Evolutionary conservation across 2,329 filamentous ascomycete species (phyloP), one percentile per base, ranked within the genome.

Genomic region (Elsinoe arachidis): DNA sequence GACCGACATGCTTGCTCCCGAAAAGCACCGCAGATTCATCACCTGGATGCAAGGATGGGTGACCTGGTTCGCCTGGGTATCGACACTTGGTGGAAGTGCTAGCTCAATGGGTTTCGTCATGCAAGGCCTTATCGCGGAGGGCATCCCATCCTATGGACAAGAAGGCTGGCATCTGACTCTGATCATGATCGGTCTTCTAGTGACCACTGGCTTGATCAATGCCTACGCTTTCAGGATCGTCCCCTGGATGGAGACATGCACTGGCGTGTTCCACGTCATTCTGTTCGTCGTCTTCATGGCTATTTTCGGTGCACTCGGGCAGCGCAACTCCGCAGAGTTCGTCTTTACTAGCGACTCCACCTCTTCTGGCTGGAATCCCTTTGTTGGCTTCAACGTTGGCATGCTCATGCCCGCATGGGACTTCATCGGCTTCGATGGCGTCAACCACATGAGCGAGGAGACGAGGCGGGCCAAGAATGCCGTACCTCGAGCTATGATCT

Each of bases 41-140:
- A 64, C 61, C 12, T 63, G 66, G 72, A 59, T 65, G 30, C 64
- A 65, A 62, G 64, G 71, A 3, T 75, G 72, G 72, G 63, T 73
- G 6, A 75, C 72, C 1, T 74, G 72, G 71, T 69, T 72, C 46
- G 71, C 68, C 34, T 75, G 73, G 49, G 34, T 53, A 2, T 53
- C 49, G 2, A 53, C 49, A n/a, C 49, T 53, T 2, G 49, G 49
- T 26, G 68, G 65, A 74, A 10, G 64, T 11, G 65, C 68, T 15
- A 73, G 71, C 59, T 65, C 63, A 2, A 70, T 68, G 1, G 66
- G 68, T 1, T 68, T 69, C 23, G 67, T 72, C 61, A 66, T 73
- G 23, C 69, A 70, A 38, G 67, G 65, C 7, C 55, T 73, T 12
- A 67, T 67, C 12, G 64, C 63, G 10, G 61, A 66, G 2, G 68